Conservation (phyloP, 208 protist species). For the Leishmania mexicana region DNA sequence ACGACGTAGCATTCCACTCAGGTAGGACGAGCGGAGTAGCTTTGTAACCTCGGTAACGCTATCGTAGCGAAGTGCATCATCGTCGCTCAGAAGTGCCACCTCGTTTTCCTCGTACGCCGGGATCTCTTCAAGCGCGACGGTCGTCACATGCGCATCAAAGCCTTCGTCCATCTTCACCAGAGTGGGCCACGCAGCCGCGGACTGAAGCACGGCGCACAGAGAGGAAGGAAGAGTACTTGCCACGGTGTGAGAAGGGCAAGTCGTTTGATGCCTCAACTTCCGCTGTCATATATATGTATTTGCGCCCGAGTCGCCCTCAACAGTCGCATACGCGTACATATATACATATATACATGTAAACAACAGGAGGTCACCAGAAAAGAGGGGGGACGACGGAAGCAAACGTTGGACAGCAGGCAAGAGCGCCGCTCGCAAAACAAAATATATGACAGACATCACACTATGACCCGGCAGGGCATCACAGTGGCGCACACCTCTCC, state of each 20-base stretch:
- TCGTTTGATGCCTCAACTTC: neutral
- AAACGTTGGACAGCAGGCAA: neutral
- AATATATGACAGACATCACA: neutral
- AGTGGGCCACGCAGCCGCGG: neutral
- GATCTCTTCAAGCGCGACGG: conserved; percentile 17
- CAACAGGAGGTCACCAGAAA: neutral
- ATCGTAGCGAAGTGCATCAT: conserved; percentile 81
- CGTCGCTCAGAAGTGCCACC: conserved; percentile 56
- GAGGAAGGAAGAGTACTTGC: neutral
- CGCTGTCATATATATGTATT: neutral
- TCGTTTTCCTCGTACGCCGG: conserved; percentile 24
- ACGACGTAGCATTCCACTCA: conserved; percentile 72
- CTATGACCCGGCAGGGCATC: neutral
- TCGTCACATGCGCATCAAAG: conserved; percentile 56
- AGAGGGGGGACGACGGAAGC: neutral
- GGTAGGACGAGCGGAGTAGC: conserved; percentile 76
- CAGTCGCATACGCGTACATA: neutral
- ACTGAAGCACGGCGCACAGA: neutral
- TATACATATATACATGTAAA: no score
- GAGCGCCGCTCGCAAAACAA: neutral
- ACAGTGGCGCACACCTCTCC: neutral
- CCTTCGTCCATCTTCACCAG: conserved; percentile 49
- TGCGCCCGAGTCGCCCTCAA: neutral
- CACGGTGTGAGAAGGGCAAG: neutral
- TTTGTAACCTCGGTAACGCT: conserved; percentile 84